These are phyloP conservation scores for Candida chauliodis DNA, from an alignment of 805 yeast species.

Conservation along the genomic window DNA sequence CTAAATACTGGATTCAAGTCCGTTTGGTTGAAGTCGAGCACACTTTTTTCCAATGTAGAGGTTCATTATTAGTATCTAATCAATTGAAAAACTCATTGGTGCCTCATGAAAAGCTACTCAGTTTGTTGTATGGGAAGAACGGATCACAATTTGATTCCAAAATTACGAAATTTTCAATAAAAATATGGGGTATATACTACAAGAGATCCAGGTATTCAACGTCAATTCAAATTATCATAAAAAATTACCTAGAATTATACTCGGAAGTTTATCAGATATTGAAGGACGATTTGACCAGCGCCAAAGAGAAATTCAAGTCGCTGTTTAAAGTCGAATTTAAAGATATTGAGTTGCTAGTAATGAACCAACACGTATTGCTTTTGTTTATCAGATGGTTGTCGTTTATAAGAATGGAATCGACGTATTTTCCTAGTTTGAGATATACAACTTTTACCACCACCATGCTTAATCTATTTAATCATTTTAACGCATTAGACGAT, in stretches of 20 bases:
- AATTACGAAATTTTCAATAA: conserved; percentile 9
- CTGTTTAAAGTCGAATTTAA: not conserved
- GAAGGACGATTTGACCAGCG: conserved; percentile 8
- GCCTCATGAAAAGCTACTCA: conserved; percentile 20
- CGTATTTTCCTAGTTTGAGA: conserved; percentile 27
- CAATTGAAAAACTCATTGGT: conserved; percentile 21
- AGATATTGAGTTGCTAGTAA: conserved; percentile 10
- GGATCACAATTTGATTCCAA: conserved; percentile 9
- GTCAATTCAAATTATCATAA: conserved; percentile 13
- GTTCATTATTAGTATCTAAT: conserved; percentile 21
- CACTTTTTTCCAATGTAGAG: conserved; percentile 26
- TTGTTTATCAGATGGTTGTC: conserved; percentile 24
- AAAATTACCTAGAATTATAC: conserved; percentile 17
- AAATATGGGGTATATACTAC: conserved; percentile 20
- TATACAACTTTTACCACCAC: conserved; percentile 24
- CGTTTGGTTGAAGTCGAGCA: conserved; percentile 23
- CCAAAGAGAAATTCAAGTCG: not conserved
- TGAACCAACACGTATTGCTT: conserved; percentile 15
- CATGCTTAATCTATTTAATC: conserved; percentile 22
- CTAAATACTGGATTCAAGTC: conserved; percentile 26
- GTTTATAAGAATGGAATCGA: conserved; percentile 22
- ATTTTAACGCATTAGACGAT: conserved; percentile 18
- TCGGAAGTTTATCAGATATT: conserved; percentile 12
- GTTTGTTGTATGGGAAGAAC: conserved; percentile 15
- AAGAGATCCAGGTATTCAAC: conserved; percentile 13